These are phyloP conservation scores for Leishmania arabica DNA, from an alignment of 208 protist genomes.

Conservation along the genomic window DNA sequence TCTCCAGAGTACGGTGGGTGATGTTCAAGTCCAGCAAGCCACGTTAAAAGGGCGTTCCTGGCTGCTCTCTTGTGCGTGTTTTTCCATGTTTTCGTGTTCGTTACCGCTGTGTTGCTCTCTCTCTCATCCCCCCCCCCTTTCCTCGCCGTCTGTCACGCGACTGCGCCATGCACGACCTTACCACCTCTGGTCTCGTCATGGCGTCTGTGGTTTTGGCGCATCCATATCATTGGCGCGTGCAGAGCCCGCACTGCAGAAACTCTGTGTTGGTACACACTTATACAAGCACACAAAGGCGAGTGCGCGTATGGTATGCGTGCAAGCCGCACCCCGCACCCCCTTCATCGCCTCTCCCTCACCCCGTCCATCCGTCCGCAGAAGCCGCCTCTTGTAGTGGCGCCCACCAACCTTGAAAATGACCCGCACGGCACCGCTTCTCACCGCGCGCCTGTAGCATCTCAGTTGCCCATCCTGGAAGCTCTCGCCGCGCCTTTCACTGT, in stretches of 20 bases:
- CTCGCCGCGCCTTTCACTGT: background rate
- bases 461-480: background rate
- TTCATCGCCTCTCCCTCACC: background rate
- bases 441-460: background rate
- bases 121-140: background rate
- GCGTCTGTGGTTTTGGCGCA: background rate
- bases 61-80: background rate
- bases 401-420: background rate
- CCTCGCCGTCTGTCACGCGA: background rate
- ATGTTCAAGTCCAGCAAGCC: background rate
- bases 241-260: background rate
- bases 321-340: background rate
- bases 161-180: background rate
- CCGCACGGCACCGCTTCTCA: background rate
- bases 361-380: background rate
- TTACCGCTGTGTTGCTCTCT: background rate
- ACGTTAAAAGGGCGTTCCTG: background rate
- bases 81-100: background rate
- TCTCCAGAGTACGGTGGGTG: background rate
- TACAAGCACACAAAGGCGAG: background rate
- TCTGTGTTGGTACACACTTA: background rate
- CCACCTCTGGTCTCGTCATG: background rate
- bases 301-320: background rate
- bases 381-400: background rate
- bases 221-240: background rate